phyloP scores from a whole-genome alignment of 2,329 filamentous ascomycete genomes.

The Fusarium caatingaense region DNA sequence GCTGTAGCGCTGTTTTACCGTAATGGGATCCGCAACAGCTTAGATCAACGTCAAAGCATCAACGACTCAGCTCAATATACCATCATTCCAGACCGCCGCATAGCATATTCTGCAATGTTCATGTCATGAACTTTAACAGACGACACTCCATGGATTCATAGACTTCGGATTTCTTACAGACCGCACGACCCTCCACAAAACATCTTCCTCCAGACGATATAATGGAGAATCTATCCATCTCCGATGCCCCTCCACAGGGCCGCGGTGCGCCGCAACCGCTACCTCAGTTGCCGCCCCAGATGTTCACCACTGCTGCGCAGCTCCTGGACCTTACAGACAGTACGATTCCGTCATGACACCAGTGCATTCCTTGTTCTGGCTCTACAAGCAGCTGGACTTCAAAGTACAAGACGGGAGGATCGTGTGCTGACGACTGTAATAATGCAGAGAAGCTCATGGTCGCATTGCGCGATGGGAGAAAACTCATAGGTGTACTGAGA shows the following conservation, averaged over 20 bases:
- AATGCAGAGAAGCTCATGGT: conserved; percentile 90
- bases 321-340: conserved; percentile 96
- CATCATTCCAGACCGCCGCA: conserved; percentile 29
- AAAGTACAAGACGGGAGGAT: conserved; percentile 32
- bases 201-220: conserved; percentile 39
- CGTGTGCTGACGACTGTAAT: conserved; percentile 41
- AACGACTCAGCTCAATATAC: conserved; percentile 36
- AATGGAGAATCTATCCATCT: conserved; percentile 67
- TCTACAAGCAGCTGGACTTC: neutral
- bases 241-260: conserved; percentile 60
- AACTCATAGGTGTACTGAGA: conserved; percentile 89
- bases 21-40: conserved; percentile 36
- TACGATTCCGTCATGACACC: conserved; percentile 61
- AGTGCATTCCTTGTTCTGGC: conserved; percentile 18
- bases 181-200: conserved; percentile 1
- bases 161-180: conserved; percentile 19
- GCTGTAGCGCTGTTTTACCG: conserved; percentile 38
- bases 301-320: conserved; percentile 98
- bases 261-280: conserved; percentile 59
- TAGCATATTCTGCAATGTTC: conserved; percentile 38
- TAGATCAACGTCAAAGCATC: conserved; percentile 42
- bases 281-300: conserved; percentile 85
- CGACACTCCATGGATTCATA: conserved; percentile 40
- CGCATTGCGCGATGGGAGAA: conserved; percentile 90
- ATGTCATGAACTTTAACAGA: conserved; percentile 38